Percentiles rank a stretch among this genome's conserved stretches.
Evolutionary conservation across 2,329 filamentous ascomycete species (phyloP).

Genomic region (Ascosphaera pollenicola): DNA sequence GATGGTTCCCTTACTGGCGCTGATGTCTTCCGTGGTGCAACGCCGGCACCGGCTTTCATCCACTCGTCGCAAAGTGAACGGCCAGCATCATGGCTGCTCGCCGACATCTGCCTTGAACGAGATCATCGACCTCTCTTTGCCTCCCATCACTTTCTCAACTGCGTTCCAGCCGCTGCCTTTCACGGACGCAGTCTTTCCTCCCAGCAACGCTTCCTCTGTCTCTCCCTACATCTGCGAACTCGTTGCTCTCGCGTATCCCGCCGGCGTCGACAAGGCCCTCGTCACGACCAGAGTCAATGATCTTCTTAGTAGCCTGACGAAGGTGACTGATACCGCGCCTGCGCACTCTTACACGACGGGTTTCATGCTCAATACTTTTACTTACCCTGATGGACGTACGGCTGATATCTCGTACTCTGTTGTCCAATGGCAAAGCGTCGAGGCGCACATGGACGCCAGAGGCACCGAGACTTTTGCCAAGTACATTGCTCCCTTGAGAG

Average conservation of each 20-base stretch:
- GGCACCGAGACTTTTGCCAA: slow-evolving; percentile 23
- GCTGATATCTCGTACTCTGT: slow-evolving; percentile 6
- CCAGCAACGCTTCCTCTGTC: slow-evolving; percentile 9
- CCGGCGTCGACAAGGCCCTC: slow-evolving; percentile 4
- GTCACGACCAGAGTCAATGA: background rate
- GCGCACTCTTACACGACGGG: background rate
- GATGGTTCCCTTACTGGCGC: background rate
- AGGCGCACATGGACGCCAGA: slow-evolving; percentile 25
- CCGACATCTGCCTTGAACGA: background rate
- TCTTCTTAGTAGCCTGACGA: background rate
- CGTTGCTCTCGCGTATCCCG: slow-evolving; percentile 21
- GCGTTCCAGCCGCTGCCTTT: background rate
- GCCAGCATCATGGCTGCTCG: no score
- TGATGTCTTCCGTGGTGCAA: no score
- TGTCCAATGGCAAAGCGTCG: slow-evolving; percentile 30
- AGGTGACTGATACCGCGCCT: background rate
- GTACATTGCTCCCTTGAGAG: slow-evolving; percentile 20
- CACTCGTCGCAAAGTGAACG: no score
- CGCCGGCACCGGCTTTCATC: background rate
- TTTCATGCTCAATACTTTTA: background rate
- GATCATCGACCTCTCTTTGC: background rate
- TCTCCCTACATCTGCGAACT: slow-evolving; percentile 28
- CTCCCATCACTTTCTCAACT: slow-evolving; percentile 2
- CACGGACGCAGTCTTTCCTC: slow-evolving; percentile 10
- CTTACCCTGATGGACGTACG: background rate